Evolutionary conservation across 305 asterid species (phyloP).

Genomic region (Fraxinus albicans): DNA sequence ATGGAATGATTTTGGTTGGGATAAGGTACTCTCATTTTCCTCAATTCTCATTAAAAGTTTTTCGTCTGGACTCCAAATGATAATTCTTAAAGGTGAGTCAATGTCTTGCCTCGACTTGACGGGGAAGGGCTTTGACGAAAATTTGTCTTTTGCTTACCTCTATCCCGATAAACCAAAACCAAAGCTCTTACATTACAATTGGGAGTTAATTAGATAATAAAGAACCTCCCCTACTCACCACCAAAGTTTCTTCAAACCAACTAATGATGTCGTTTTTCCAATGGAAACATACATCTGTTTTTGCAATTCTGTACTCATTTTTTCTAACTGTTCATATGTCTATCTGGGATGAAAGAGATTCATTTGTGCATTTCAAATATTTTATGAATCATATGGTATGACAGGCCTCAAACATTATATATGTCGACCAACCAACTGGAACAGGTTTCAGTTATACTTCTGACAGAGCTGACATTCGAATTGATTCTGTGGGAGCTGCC

Average conservation of each 20-base stretch:
- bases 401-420: conserved; percentile 77
- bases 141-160: not conserved
- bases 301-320: not conserved
- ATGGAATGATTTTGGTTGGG: conserved; percentile 96
- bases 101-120: not conserved
- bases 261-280: not conserved
- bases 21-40: conserved; percentile 46
- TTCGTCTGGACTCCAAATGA: not conserved
- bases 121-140: not conserved
- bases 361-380: not conserved
- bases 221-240: not conserved
- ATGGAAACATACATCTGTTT: not conserved
- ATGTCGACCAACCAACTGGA: conserved; percentile 85
- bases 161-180: not conserved
- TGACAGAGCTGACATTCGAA: conserved; percentile 51
- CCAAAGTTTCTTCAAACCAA: not conserved
- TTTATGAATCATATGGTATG: not conserved
- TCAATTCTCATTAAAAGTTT: not conserved
- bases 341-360: not conserved
- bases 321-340: not conserved
- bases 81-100: not conserved
- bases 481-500: conserved; percentile 59
- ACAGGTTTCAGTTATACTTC: conserved; percentile 87
- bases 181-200: not conserved
- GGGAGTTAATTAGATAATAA: not conserved